Base-by-base conservation (phyloP, 441 rosid species). In the Populus hybrid region DNA sequence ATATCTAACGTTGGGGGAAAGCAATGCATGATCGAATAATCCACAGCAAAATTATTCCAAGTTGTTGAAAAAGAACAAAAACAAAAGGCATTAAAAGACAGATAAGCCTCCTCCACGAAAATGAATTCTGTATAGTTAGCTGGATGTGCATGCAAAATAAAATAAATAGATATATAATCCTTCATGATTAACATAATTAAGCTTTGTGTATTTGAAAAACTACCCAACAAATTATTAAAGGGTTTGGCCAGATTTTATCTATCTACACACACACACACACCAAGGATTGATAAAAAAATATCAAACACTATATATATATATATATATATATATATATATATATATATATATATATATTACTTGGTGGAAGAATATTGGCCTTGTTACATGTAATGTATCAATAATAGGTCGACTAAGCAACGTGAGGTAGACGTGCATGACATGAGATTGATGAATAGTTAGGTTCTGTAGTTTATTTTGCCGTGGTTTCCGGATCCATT, bases 361-460 rank as follows among this genome's bases (percentile, higher is more conserved):
- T 32, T 79, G 21, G 21, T 32, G 75, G 42, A 67, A 76, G 79
- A 80, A 80, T 82, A 83, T 84, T 85, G 84, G 77, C 82, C 74
- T 71, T 61, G 35, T 76, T 18, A 19, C 3, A 40, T 40, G 3
- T 70, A 40, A 38, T 38, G 3, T 70, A 40, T 46, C 26, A 63
- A 79, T 81, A 36, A 46, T 46, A 42, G 70, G 71, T 24, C 40
- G 75, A 81, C 84, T 82, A 80, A 83, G 79, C 83, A 75, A 87
- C 88, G 87, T 91, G 93, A 83, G 79, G 82, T 70, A 87, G 93
- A 90, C 95, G 93, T 93, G 98, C 95, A 85, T 91, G 90, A 85
- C 85, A 85, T 87, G 87, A 80, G 84, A 86, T 64, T 63, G 76
- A 40, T 63, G 59, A 11, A 46, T 34, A 42, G 71, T 76, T 70